Evolutionary conservation across 1,139 yeast genomes (phyloP).

Genomic region (Blastobotrys niveus): DNA sequence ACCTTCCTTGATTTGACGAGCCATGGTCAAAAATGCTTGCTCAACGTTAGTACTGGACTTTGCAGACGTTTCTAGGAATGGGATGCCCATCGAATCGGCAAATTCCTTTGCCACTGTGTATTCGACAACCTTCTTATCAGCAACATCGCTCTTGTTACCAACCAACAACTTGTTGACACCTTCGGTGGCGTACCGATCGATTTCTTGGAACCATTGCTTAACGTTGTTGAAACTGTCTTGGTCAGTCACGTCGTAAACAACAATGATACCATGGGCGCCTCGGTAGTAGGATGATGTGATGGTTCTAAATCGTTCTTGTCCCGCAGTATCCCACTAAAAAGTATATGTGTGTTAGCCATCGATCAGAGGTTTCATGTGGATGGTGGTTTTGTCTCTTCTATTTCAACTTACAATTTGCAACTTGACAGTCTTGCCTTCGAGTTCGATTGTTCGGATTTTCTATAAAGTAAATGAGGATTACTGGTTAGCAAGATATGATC

Average conservation of each 20-base stretch:
- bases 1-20: conserved; percentile 95
- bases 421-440: conserved; percentile 95
- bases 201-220: conserved; percentile 98
- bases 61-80: conserved; percentile 95
- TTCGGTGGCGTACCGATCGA: conserved; percentile 96
- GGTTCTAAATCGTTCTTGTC: conserved; percentile 96
- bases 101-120: conserved; percentile 96
- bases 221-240: conserved; percentile 97
- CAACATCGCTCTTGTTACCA: conserved; percentile 93
- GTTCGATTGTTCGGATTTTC: conserved; percentile 91
- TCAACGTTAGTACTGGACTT: conserved; percentile 93
- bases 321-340: conserved; percentile 98
- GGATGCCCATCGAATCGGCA: conserved; percentile 93
- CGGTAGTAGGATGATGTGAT: conserved; percentile 97
- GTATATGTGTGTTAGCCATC: no score
- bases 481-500: no score
- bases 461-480: no score
- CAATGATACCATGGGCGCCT: conserved; percentile 97
- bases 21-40: conserved; percentile 98
- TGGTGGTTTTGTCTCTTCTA: neutral
- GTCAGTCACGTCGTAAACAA: conserved; percentile 96
- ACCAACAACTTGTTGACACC: conserved; percentile 94
- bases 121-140: conserved; percentile 92
- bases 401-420: conserved; percentile 60
- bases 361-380: no score